These are phyloP conservation scores for Penicillium sp. DNA, from an alignment of 2,329 filamentous ascomycete genomes.

Conservation along the genomic window DNA sequence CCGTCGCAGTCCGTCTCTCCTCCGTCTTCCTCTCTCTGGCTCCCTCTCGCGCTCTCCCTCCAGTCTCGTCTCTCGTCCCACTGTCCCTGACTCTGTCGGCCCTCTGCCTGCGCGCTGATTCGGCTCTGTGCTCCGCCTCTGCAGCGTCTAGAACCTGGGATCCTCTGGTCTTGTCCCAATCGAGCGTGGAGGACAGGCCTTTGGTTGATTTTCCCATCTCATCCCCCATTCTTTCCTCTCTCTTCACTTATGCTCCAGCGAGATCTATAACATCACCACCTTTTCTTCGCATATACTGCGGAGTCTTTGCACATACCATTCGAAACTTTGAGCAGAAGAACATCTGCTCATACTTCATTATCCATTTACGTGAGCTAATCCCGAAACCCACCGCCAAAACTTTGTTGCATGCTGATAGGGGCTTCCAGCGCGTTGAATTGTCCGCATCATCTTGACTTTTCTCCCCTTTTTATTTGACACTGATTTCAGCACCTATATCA, in stretches of 20 bases:
- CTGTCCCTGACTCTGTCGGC: background rate
- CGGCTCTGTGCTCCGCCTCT: background rate
- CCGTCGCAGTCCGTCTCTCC: background rate
- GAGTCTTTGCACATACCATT: background rate
- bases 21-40: background rate
- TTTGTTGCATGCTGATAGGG: background rate
- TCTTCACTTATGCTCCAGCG: background rate
- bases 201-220: background rate
- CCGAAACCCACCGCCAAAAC: background rate
- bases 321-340: background rate
- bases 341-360: background rate
- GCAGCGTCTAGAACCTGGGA: background rate
- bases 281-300: background rate
- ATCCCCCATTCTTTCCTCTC: background rate
- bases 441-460: background rate
- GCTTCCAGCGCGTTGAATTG: background rate
- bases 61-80: background rate
- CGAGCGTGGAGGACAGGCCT: background rate
- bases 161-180: background rate
- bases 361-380: background rate
- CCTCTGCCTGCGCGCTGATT: background rate
- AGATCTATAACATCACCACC: background rate
- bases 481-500: slow-evolving; percentile 27
- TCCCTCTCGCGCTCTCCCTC: background rate
- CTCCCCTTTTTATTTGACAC: slow-evolving; percentile 16